Evolutionary conservation across 768 basidiomycete genomes (phyloP).

Genomic region (Hortiboletus campestris): DNA sequence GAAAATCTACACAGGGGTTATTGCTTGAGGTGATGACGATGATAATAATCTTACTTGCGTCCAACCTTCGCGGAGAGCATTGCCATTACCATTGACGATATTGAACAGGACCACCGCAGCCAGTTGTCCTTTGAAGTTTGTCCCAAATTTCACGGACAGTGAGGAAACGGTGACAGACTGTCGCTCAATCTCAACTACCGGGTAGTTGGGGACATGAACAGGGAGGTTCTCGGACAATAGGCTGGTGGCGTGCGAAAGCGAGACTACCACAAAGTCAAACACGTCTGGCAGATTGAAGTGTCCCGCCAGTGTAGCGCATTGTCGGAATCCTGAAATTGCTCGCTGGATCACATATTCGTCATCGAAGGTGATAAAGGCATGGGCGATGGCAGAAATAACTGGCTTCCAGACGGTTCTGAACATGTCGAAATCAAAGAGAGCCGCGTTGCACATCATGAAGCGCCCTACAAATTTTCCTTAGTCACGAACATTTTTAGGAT

Average conservation of each 20-base stretch:
- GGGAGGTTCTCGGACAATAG: constrained; percentile 74
- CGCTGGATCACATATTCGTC: constrained; percentile 97
- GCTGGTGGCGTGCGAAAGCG: constrained; percentile 88
- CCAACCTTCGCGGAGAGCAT: constrained; percentile 94
- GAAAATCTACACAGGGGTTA: constrained; percentile 64
- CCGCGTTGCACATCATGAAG: constrained; percentile 71
- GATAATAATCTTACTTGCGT: constrained; percentile 57
- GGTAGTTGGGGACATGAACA: constrained; percentile 76
- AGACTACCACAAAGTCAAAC: constrained; percentile 93
- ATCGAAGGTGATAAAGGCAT: constrained; percentile 93
- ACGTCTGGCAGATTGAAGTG: constrained; percentile 90
- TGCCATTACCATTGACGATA: constrained; percentile 94
- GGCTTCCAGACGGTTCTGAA: constrained; percentile 94
- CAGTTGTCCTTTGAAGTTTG: constrained; percentile 91
- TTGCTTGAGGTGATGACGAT: background rate
- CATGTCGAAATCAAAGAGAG: constrained; percentile 86
- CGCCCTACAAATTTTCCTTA: constrained; percentile 48
- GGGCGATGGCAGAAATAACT: constrained; percentile 90
- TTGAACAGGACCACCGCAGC: constrained; percentile 97
- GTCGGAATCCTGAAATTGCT: constrained; percentile 93
- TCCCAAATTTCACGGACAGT: constrained; percentile 90
- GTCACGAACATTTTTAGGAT: background rate
- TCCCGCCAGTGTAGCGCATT: constrained; percentile 91
- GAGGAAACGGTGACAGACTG: constrained; percentile 89
- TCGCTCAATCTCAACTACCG: constrained; percentile 85